phyloP scores from a whole-genome alignment of 148 eudicot species.

The Drosera capensis region DNA sequence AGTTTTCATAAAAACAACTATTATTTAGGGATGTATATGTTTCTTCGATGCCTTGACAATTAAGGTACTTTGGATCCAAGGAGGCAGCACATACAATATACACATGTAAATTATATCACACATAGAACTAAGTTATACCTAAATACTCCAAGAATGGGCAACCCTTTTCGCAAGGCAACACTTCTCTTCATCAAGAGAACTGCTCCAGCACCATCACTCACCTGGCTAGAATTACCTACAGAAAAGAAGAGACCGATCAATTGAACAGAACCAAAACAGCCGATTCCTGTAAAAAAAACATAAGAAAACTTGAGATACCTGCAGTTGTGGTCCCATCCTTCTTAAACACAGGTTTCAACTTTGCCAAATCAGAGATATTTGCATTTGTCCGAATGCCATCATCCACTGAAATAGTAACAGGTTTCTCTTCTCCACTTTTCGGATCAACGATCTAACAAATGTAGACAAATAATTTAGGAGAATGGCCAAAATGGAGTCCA shows the following conservation, averaged over 20 bases:
- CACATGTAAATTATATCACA: too few species aligned
- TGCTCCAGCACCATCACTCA: constrained; percentile 95
- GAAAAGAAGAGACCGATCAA: too few species aligned
- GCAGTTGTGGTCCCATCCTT: constrained; percentile 93
- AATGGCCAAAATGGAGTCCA: too few species aligned
- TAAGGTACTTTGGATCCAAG: too few species aligned
- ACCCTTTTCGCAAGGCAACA: constrained; percentile 57
- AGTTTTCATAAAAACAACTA: too few species aligned
- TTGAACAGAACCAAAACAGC: too few species aligned
- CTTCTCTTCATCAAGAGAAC: constrained; percentile 95
- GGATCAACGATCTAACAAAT: constrained; percentile 73
- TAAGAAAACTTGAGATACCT: constrained; percentile 26
- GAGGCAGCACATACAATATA: too few species aligned
- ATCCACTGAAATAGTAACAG: constrained; percentile 61
- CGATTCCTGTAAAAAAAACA: too few species aligned
- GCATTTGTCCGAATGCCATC: constrained; percentile 89
- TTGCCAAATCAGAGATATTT: constrained; percentile 46
- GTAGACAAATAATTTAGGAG: too few species aligned
- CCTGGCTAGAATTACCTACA: constrained; percentile 87
- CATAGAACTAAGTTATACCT: too few species aligned
- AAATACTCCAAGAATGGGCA: constrained; percentile 84
- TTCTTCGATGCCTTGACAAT: too few species aligned
- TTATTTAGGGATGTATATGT: too few species aligned
- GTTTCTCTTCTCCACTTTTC: constrained; percentile 89
- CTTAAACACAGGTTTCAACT: constrained; percentile 83